Evolutionary conservation across 163 green algal genomes (phyloP), one percentile per base, ranked within the genome.

Genomic region (Prototheca stagnorum): DNA sequence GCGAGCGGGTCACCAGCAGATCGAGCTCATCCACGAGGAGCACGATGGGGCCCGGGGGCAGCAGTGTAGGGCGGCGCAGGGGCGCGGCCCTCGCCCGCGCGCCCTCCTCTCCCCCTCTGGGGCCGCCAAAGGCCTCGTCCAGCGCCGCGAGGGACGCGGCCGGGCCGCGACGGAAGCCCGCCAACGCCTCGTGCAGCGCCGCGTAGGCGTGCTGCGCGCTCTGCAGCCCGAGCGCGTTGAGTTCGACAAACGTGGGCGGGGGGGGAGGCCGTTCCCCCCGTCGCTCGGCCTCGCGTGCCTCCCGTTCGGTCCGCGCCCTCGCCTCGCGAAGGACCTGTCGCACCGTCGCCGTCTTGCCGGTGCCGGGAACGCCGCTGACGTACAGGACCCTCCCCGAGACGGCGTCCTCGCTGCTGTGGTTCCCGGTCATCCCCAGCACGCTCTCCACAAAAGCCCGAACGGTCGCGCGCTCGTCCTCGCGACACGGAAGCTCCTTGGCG

Each of bases 11-110:
- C 44, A 96, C 73, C 29, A 96, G 77, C 47, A 89, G 69, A 65
- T 98, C 88, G 41, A 96, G 80, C 66, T 96, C 89, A 54, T 96
- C 88, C 27, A 96, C 63, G 21, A 98, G 60, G 28, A 98, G 51
- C 19, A 98, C 65, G n/a, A 78, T 92, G 53, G 72, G 51, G 12
- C 49, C 51, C 15, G 49, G 43, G 39, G 22, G 20, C n/a, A 14
- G 34, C 47, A n/a, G n/a, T n/a, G n/a, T n/a, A n/a, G n/a, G n/a
- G n/a, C n/a, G n/a, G n/a, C n/a, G n/a, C n/a, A n/a, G n/a, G n/a
- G n/a, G n/a, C n/a, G n/a, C n/a, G n/a, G n/a, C n/a, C n/a, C n/a
- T n/a, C n/a, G n/a, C 19, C n/a, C 9, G 8, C 2, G 16, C 29
- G 5, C 9, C 31, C 31, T 34, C 17, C 20, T 35, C 15, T 20